Percentiles rank a stretch among this genome's conserved stretches.
These are phyloP conservation scores for Neopestalotiopsis rosae DNA, from an alignment of 2,329 filamentous ascomycete genomes.

Conservation along the genomic window DNA sequence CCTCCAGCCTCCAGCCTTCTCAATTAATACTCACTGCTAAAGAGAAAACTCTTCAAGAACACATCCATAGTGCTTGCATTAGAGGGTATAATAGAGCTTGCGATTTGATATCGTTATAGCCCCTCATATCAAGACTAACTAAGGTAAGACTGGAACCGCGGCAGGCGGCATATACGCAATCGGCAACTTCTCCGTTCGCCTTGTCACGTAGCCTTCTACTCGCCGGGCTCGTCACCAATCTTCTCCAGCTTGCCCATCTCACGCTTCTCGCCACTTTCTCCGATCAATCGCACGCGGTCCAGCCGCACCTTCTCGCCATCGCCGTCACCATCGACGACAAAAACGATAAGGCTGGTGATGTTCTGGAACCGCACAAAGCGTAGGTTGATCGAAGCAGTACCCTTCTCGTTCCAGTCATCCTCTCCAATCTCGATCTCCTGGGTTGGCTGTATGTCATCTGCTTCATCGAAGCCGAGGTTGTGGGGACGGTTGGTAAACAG, in stretches of 20 bases:
- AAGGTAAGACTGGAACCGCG: conserved; percentile 21
- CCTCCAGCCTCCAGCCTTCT: background rate
- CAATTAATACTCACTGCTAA: conserved; percentile 1
- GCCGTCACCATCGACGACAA: conserved; percentile 85
- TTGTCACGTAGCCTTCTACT: conserved; percentile 45
- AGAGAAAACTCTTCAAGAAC: background rate
- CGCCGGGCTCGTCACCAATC: conserved; percentile 76
- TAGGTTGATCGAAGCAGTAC: conserved; percentile 74
- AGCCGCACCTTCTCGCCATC: conserved; percentile 86
- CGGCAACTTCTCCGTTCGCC: conserved; percentile 10
- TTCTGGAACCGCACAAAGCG: conserved; percentile 99
- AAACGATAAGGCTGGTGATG: conserved; percentile 83
- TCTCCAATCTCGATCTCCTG: conserved; percentile 78
- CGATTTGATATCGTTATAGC: conserved; percentile 13
- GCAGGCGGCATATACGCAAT: conserved; percentile 12
- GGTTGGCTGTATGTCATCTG: conserved; percentile 81
- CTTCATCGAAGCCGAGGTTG: conserved; percentile 93
- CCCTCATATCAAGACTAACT: background rate
- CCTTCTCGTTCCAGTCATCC: conserved; percentile 81
- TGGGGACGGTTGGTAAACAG: conserved; percentile 88
- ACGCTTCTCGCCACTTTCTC: conserved; percentile 88
- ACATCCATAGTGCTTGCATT: background rate
- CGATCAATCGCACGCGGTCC: conserved; percentile 79
- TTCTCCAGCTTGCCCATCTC: conserved; percentile 96
- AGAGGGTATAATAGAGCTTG: conserved; percentile 18